Conservation (phyloP, 2,329 filamentous ascomycete species). For the Claviceps humidiphila region DNA sequence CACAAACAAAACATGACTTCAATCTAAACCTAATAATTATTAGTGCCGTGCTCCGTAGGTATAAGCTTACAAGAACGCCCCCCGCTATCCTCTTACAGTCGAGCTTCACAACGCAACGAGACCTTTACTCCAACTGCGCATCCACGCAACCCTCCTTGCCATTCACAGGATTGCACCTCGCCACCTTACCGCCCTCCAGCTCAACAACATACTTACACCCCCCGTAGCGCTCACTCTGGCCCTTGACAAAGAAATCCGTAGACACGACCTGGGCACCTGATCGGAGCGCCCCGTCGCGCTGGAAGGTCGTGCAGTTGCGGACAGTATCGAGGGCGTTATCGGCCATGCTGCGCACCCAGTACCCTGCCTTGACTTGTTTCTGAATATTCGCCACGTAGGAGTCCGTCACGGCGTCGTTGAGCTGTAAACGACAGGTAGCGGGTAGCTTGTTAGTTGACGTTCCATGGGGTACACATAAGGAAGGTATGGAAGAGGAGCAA, state of each 20-base stretch:
- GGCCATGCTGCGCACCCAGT: conserved; percentile 34
- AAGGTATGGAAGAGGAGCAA: too few relatives aligned
- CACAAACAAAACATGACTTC: too few relatives aligned
- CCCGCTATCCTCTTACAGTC: too few relatives aligned
- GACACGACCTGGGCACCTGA: conserved; percentile 37
- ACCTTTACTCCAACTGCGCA: conserved; percentile 3
- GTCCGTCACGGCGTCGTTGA: conserved; percentile 27
- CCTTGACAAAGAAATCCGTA: conserved; percentile 33
- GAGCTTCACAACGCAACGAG: too few relatives aligned
- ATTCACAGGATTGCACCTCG: conserved; percentile 20
- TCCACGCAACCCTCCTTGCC: conserved; percentile 9
- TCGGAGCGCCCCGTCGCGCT: conserved; percentile 19
- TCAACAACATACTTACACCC: conserved; percentile 28
- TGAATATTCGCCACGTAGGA: conserved; percentile 26
- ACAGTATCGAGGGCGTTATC: conserved; percentile 33
- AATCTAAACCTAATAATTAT: too few relatives aligned
- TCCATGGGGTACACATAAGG: neutral
- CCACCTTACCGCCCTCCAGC: conserved; percentile 12
- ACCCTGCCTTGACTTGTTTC: conserved; percentile 29
- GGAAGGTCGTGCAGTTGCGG: conserved; percentile 21
- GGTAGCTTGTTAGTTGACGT: neutral
- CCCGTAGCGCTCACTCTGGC: conserved; percentile 30
- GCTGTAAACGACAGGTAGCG: conserved; percentile 11
- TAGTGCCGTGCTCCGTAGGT: too few relatives aligned
- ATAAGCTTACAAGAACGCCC: too few relatives aligned